These are phyloP conservation scores for Pseudogymnoascus sp. DNA, from an alignment of 2,329 filamentous ascomycete species.

Conservation along the genomic window DNA sequence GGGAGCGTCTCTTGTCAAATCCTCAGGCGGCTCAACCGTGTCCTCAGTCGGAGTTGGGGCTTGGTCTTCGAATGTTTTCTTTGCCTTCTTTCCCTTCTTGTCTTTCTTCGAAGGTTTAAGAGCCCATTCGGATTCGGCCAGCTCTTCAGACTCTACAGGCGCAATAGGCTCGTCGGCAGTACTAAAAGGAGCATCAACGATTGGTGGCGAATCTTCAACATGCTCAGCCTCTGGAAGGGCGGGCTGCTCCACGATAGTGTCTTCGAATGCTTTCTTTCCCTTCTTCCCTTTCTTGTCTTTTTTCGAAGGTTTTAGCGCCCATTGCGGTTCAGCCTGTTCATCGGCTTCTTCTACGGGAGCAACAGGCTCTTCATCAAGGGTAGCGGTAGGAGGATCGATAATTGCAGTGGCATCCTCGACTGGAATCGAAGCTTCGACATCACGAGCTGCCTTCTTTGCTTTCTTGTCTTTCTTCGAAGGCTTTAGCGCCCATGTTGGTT, in stretches of 20 bases:
- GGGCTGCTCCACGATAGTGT: not conserved
- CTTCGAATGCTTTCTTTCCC: slow-evolving; percentile 8
- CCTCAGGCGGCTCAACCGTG: not conserved
- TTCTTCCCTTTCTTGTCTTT: slow-evolving; percentile 31
- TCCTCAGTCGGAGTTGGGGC: not conserved
- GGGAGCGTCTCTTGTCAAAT: not conserved
- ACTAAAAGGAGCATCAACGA: not conserved
- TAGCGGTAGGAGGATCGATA: not conserved
- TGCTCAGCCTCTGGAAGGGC: too few species aligned
- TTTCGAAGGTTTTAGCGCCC: slow-evolving; percentile 1
- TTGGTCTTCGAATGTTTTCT: not conserved
- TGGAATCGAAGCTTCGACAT: not conserved
- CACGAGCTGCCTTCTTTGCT: not conserved
- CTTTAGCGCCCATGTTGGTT: not conserved
- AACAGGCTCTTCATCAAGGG: not conserved
- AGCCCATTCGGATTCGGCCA: not conserved
- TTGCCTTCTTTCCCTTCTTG: slow-evolving; percentile 32
- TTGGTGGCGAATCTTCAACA: not conserved
- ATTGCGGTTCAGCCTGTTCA: slow-evolving; percentile 14
- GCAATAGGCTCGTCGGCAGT: not conserved
- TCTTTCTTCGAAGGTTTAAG: slow-evolving; percentile 13
- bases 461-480: slow-evolving; percentile 9
- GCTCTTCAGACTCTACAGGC: not conserved
- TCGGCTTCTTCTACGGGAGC: slow-evolving; percentile 19
- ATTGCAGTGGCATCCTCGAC: not conserved